Percentiles rank a stretch among this genome's conserved stretches.
phyloP scores from a whole-genome alignment of 805 yeast genomes.

The Myxozyma monticola region DNA sequence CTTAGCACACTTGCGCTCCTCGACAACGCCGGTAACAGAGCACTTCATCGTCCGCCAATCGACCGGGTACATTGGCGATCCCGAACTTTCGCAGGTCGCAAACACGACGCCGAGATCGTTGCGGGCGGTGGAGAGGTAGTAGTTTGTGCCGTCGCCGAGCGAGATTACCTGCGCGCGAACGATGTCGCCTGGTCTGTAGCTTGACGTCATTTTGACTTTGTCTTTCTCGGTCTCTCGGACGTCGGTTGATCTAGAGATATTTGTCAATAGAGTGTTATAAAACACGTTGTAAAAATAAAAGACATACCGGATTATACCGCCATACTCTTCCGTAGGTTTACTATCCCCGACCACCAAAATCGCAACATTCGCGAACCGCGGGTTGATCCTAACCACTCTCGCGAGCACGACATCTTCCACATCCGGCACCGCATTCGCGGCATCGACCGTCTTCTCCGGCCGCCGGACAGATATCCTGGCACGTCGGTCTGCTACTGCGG shows the following conservation, averaged over 20 bases:
- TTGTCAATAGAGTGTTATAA: neutral
- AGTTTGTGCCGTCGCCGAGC: conserved; percentile 90
- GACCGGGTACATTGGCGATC: conserved; percentile 77
- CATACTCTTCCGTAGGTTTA: conserved; percentile 29
- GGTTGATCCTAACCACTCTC: conserved; percentile 63
- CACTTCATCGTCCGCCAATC: conserved; percentile 96
- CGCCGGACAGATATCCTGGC: conserved; percentile 38
- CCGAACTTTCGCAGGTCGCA: conserved; percentile 69
- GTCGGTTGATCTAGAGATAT: conserved; percentile 45
- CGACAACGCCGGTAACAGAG: conserved; percentile 70
- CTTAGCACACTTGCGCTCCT: conserved; percentile 87
- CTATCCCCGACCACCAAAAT: conserved; percentile 64
- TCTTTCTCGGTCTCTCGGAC: conserved; percentile 90
- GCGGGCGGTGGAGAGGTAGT: conserved; percentile 83
- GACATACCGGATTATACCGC: conserved; percentile 32
- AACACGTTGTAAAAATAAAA: neutral
- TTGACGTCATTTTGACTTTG: conserved; percentile 70
- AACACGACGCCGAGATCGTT: conserved; percentile 93
- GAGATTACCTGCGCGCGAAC: conserved; percentile 75
- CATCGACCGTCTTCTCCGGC: conserved; percentile 24
- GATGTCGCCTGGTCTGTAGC: conserved; percentile 90
- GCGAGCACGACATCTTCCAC: conserved; percentile 84
- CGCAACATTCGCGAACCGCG: conserved; percentile 75
- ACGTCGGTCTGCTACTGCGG: conserved; percentile 28
- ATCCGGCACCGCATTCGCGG: conserved; percentile 54